Evolutionary conservation across 2,329 filamentous ascomycete species (phyloP).

Genomic region (Fusarium tuaranense): DNA sequence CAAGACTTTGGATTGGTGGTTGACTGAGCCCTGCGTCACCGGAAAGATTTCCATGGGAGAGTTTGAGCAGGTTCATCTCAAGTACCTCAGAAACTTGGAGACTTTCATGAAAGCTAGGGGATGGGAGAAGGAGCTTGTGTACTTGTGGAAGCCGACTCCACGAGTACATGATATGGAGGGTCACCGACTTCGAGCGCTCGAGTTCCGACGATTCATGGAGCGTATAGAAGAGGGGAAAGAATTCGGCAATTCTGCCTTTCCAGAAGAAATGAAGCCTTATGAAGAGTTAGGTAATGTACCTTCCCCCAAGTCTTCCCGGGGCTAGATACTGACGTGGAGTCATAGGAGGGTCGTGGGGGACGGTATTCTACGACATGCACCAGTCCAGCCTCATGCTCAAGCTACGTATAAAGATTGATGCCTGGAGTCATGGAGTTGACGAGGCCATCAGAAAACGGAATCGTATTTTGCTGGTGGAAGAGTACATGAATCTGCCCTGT

Average conservation of each 20-base stretch:
- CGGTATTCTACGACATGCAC: not conserved
- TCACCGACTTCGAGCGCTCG: not conserved
- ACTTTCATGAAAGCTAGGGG: not conserved
- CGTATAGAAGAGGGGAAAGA: not conserved
- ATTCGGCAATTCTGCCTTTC: too few species aligned
- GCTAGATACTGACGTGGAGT: not conserved
- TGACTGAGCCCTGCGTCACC: not conserved
- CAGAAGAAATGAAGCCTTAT: not conserved
- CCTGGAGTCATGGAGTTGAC: constrained; percentile 14
- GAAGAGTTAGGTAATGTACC: not conserved
- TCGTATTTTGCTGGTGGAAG: not conserved
- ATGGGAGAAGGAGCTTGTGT: not conserved
- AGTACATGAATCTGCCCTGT: not conserved
- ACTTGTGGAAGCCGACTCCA: not conserved
- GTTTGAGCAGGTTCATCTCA: not conserved
- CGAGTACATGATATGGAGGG: not conserved
- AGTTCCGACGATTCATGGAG: not conserved
- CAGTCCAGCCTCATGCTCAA: constrained; percentile 3
- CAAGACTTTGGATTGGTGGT: not conserved
- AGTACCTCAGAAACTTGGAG: not conserved
- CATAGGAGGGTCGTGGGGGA: not conserved
- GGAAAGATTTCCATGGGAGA: not conserved
- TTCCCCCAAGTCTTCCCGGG: too few species aligned
- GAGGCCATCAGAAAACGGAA: not conserved
- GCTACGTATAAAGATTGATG: constrained; percentile 12